Base-by-base conservation (phyloP, 371 early-diverging fungal genomes). In the Rhizopus microsporus region DNA sequence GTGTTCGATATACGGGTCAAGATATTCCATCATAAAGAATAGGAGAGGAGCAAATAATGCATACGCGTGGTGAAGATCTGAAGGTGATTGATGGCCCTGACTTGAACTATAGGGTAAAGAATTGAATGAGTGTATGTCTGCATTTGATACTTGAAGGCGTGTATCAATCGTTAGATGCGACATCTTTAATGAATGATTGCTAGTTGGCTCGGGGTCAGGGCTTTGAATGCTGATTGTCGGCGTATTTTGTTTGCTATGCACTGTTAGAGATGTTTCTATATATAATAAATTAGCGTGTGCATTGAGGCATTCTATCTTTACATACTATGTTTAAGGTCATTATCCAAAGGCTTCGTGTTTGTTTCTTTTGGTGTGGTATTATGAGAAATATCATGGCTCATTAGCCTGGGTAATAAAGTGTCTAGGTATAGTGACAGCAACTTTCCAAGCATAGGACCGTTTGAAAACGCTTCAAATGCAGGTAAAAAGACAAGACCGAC, bases 91-190 rank as follows among this genome's bases (percentile, higher is more conserved):
- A 33, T 51, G 63, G 5, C 23, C 45, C 32, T 63, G 63, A 13
- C 66, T 54, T 34, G 67, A 51, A 9, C 55, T 54, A 10, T 31
- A 47, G 1, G 71, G 57, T 12, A 63, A 54, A 35, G 31, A 53
- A 17, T 60, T 56, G 5, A 56, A 53, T 16, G 48, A 33, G 10
- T 43, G 15, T 10, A 51, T 8, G 16, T 49, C 37, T 13, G 56
- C 30, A 2, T 65, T 54, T 33, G 46, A 9, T n/a, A 61, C 7
- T 29, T 57, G 43, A 44, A 61, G 34, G 12, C 64, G 67, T 6
- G 80, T 80, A 40, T 80, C 70, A 30, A 80, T 77, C 12, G 80
- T 80, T 6, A 80, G 67, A 35, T 70, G 67, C 1, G 69, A 61
- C 54, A 65, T 57, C 43, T 60, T 68, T 51, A 38, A 31, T 10